Conservation (phyloP, 768 basidiomycete species). For the Leucocoprinus birnbaumii region DNA sequence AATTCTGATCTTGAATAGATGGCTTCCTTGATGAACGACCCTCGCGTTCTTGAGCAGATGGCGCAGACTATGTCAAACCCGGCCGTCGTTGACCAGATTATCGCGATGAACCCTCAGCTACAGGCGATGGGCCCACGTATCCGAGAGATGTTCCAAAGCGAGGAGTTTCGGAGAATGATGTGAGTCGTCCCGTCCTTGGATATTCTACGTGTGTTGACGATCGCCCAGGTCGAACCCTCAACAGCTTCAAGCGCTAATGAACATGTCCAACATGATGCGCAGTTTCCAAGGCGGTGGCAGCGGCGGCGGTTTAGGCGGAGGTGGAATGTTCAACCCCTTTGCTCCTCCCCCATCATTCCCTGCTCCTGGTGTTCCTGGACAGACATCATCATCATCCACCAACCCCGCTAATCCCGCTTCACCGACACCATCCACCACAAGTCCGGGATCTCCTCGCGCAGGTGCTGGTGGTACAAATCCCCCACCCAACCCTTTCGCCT, state of each 20-base stretch:
- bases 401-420: slow-evolving; percentile 17
- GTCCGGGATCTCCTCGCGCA: slow-evolving; percentile 14
- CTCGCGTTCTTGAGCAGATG: slow-evolving; percentile 88
- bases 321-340: neutral
- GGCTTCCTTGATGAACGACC: slow-evolving; percentile 82
- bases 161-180: slow-evolving; percentile 75
- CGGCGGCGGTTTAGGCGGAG: too few species aligned
- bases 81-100: slow-evolving; percentile 82
- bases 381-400: slow-evolving; percentile 30
- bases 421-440: slow-evolving; percentile 12
- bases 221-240: slow-evolving; percentile 69
- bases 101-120: slow-evolving; percentile 78
- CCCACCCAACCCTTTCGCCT: slow-evolving; percentile 29
- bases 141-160: slow-evolving; percentile 74
- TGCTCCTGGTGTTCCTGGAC: slow-evolving; percentile 45
- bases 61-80: slow-evolving; percentile 83
- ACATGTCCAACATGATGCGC: slow-evolving; percentile 61
- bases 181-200: slow-evolving; percentile 28
- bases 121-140: slow-evolving; percentile 77
- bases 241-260: slow-evolving; percentile 68
- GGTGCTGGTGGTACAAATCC: neutral
- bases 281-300: slow-evolving; percentile 28
- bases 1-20: slow-evolving; percentile 40
- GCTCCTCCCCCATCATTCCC: slow-evolving; percentile 38
- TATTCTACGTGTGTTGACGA: neutral